A percentile compares a stretch with the other conserved stretches of the same genome.
Conservation (phyloP, 495 filamentous ascomycete genomes). For the Aspergillus egyptiacus region DNA sequence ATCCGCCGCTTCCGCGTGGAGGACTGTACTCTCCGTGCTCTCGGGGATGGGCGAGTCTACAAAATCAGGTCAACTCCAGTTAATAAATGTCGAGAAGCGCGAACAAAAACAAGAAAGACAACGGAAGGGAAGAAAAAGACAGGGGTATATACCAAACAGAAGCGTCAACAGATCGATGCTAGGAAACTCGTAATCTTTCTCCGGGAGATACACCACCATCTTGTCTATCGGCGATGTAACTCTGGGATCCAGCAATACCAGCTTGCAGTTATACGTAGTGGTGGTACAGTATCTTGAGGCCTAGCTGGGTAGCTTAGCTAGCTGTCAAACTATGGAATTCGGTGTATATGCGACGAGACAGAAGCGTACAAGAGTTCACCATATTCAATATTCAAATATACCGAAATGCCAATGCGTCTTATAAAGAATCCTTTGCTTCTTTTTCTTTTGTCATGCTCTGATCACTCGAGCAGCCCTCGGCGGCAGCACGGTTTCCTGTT, state of each 20-base stretch:
- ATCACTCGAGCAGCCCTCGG: too few species aligned
- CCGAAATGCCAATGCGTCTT: too few species aligned
- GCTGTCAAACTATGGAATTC: too few species aligned
- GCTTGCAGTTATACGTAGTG: too few species aligned
- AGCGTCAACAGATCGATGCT: constrained; percentile 13
- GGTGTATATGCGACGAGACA: too few species aligned
- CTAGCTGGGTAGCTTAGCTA: too few species aligned
- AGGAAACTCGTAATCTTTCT: constrained; percentile 16
- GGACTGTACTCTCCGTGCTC: constrained; percentile 31
- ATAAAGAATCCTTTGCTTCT: too few species aligned
- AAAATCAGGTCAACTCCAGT: neutral
- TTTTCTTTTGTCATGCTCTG: too few species aligned
- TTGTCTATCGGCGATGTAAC: neutral
- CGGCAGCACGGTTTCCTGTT: too few species aligned
- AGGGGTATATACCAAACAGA: constrained; percentile 7
- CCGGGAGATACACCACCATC: constrained; percentile 16
- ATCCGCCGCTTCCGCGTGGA: constrained; percentile 44
- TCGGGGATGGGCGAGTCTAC: constrained; percentile 23
- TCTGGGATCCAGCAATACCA: neutral
- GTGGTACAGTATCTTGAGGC: too few species aligned
- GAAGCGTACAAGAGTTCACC: too few species aligned
- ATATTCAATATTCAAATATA: too few species aligned
- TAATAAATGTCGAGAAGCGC: neutral
- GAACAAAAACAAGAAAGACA: neutral
- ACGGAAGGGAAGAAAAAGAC: neutral